Evolutionary conservation across 2,329 filamentous ascomycete genomes (phyloP).

Genomic region (Colletotrichum agaves): DNA sequence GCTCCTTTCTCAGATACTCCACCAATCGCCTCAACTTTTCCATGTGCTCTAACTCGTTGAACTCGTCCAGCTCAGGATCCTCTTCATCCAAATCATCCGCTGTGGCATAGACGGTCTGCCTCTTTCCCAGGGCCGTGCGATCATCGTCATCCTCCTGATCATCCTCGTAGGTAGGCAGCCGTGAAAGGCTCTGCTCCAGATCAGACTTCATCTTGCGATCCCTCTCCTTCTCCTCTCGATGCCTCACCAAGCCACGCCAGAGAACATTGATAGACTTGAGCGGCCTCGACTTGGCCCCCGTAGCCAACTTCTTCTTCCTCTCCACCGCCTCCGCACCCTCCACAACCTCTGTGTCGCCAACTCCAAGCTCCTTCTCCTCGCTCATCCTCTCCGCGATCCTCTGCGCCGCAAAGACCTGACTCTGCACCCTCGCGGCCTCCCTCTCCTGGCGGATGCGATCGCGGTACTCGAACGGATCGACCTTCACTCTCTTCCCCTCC

Average conservation of each 20-base stretch:
- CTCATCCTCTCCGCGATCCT: constrained; percentile 83
- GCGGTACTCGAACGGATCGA: constrained; percentile 76
- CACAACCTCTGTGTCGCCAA: not conserved
- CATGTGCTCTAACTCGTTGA: constrained; percentile 73
- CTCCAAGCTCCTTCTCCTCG: constrained; percentile 55
- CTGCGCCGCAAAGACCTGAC: constrained; percentile 80
- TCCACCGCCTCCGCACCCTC: constrained; percentile 25
- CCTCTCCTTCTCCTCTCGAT: constrained; percentile 75
- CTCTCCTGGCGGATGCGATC: constrained; percentile 77
- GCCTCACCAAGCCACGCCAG: constrained; percentile 79
- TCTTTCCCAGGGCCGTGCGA: constrained; percentile 72
- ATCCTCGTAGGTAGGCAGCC: constrained; percentile 74
- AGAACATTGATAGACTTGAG: constrained; percentile 79
- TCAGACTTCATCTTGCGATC: constrained; percentile 73
- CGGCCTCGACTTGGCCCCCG: constrained; percentile 56
- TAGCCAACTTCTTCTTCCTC: constrained; percentile 43
- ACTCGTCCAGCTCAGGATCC: constrained; percentile 83
- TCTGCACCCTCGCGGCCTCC: constrained; percentile 75
- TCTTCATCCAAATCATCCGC: constrained; percentile 80
- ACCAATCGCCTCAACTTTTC: constrained; percentile 77
- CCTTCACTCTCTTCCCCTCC: constrained; percentile 70
- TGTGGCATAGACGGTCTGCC: constrained; percentile 63
- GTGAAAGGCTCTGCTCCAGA: constrained; percentile 71
- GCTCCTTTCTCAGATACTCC: constrained; percentile 73
- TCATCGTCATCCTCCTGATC: constrained; percentile 77